phyloP scores from a whole-genome alignment of 2,329 filamentous ascomycete species.

The Stachybotrys chlorohalonatus region DNA sequence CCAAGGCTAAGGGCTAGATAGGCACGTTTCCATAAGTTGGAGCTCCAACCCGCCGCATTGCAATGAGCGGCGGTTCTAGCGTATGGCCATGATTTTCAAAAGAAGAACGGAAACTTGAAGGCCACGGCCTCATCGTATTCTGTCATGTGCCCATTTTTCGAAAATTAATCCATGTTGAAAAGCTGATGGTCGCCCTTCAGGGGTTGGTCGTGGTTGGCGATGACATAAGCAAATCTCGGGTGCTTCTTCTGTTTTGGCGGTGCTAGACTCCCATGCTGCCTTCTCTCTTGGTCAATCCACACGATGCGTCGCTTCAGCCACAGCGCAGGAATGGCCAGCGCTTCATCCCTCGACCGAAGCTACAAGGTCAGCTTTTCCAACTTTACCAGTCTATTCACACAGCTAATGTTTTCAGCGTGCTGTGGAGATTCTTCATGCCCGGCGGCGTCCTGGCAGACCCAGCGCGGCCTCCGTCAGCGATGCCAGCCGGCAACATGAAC shows the following conservation, averaged over 20 bases:
- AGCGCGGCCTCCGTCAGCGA: not conserved
- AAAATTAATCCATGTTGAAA: too few species aligned
- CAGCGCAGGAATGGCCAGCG: not conserved
- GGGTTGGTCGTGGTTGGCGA: not conserved
- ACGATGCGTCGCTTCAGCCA: not conserved
- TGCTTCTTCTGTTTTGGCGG: not conserved
- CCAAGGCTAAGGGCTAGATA: too few species aligned
- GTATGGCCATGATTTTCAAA: too few species aligned
- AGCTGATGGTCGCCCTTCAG: constrained; percentile 4
- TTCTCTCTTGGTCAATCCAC: not conserved
- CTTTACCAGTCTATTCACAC: not conserved
- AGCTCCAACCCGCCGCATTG: too few species aligned
- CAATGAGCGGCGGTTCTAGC: too few species aligned
- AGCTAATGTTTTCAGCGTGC: not conserved
- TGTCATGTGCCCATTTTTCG: too few species aligned
- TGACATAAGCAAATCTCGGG: not conserved
- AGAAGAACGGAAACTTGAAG: too few species aligned
- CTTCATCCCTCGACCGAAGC: not conserved
- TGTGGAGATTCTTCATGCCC: not conserved
- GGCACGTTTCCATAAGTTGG: too few species aligned
- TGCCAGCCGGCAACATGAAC: not conserved
- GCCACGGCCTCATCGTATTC: too few species aligned
- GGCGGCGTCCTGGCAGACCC: not conserved
- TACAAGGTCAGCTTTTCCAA: not conserved
- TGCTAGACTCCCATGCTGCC: not conserved